Percentiles rank a stretch among this genome's conserved stretches.
phyloP scores from a whole-genome alignment of 2,329 filamentous ascomycete species.

The Chaetothyriales sp. region DNA sequence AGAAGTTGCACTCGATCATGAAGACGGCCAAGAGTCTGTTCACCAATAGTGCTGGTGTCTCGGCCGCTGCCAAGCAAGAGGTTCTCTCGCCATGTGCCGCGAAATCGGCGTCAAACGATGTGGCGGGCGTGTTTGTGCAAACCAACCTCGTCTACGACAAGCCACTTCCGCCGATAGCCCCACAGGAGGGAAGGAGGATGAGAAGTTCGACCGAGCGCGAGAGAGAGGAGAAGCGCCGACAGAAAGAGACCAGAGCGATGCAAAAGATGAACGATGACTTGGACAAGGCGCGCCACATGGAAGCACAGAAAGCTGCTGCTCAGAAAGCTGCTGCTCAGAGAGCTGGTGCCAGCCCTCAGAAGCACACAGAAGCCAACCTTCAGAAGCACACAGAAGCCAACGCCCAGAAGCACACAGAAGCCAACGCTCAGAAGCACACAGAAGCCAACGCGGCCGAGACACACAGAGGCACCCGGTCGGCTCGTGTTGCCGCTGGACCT shows the following conservation, averaged over 20 bases:
- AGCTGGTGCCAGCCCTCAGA: conserved; percentile 16
- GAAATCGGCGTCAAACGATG: conserved; percentile 19
- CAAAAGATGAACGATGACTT: conserved; percentile 26
- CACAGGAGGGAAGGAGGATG: conserved; percentile 35
- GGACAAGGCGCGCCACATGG: conserved; percentile 23
- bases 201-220: conserved; percentile 47
- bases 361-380: conserved; percentile 15
- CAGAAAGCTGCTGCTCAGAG: conserved; percentile 21
- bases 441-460: conserved; percentile 19
- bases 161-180: conserved; percentile 21
- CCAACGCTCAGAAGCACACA: conserved; percentile 14
- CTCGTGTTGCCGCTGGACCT: conserved; percentile 12
- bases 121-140: conserved; percentile 20
- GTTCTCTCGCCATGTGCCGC: conserved; percentile 32
- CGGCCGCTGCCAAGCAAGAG: conserved; percentile 46
- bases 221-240: conserved; percentile 24
- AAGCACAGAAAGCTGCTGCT: conserved; percentile 23
- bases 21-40: conserved; percentile 78
- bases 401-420: conserved; percentile 12
- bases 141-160: conserved; percentile 13
- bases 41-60: conserved; percentile 53
- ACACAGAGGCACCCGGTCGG: conserved; percentile 17
- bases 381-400: conserved; percentile 20
- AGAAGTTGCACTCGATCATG: conserved; percentile 79
- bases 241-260: conserved; percentile 15